Percentiles rank a stretch among this genome's conserved stretches.
These are phyloP conservation scores for Didymella keratinophila DNA, from an alignment of 2,329 filamentous ascomycete genomes.

Conservation along the genomic window DNA sequence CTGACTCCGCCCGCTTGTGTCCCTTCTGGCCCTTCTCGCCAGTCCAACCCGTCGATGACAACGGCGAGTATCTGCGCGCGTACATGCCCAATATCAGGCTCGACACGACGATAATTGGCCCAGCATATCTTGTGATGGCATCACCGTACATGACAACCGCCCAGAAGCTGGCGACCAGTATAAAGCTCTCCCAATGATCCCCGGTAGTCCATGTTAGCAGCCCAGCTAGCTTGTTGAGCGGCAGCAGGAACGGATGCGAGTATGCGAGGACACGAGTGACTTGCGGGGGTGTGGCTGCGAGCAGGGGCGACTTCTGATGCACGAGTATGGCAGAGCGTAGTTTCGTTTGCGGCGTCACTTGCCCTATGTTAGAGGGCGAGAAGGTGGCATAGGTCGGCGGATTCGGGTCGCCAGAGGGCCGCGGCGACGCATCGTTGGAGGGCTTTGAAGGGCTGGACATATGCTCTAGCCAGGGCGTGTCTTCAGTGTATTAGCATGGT, in stretches of 20 bases:
- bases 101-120: slow-evolving; percentile 81
- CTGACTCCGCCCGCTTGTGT: slow-evolving; percentile 59
- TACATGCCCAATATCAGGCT: slow-evolving; percentile 92
- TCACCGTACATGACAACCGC: slow-evolving; percentile 85
- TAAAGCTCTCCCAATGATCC: slow-evolving; percentile 96
- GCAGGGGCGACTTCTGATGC: slow-evolving; percentile 92
- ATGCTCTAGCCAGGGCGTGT: slow-evolving; percentile 53
- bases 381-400: slow-evolving; percentile 87
- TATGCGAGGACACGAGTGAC: slow-evolving; percentile 94
- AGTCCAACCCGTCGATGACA: slow-evolving; percentile 84
- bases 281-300: slow-evolving; percentile 92
- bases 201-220: slow-evolving; percentile 92
- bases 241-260: slow-evolving; percentile 91
- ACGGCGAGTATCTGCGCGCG: slow-evolving; percentile 82
- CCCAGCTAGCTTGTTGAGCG: slow-evolving; percentile 84
- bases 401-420: slow-evolving; percentile 53
- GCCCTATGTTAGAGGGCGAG: slow-evolving; percentile 80
- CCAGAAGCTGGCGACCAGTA: slow-evolving; percentile 88
- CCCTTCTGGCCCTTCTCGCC: slow-evolving; percentile 66
- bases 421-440: slow-evolving; percentile 49
- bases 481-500: slow-evolving; percentile 44
- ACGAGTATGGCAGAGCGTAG: slow-evolving; percentile 92
- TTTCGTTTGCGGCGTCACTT: slow-evolving; percentile 71
- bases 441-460: slow-evolving; percentile 51
- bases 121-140: slow-evolving; percentile 78